Conservation (phyloP, 2,329 filamentous ascomycete species). For the Paraphoma chrysanthemicola region DNA sequence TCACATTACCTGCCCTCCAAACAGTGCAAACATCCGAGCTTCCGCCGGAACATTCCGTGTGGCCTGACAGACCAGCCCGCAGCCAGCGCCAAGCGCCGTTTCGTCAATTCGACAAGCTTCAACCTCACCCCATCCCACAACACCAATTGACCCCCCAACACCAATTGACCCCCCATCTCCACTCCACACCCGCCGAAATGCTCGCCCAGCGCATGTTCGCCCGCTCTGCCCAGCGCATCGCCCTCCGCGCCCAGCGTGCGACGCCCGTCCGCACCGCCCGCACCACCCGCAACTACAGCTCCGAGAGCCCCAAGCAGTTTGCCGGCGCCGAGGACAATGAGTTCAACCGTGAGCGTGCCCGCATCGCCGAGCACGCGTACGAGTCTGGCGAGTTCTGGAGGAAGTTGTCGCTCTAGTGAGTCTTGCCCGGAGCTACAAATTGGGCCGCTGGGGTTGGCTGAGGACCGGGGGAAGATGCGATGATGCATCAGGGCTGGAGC, state of each 20-base stretch:
- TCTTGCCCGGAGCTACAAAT: conserved; percentile 22
- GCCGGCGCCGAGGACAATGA: conserved; percentile 77
- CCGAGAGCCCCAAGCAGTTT: conserved; percentile 64
- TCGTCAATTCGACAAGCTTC: conserved; percentile 30
- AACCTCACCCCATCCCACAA: conserved; percentile 28
- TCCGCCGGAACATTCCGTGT: conserved; percentile 18
- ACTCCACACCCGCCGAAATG: conserved; percentile 40
- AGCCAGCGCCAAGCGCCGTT: conserved; percentile 14
- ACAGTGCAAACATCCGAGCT: conserved; percentile 29
- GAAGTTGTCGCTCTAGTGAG: conserved; percentile 96
- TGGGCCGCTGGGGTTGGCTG: neutral
- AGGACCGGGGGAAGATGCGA: neutral
- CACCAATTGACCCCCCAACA: conserved; percentile 35
- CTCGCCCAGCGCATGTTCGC: conserved; percentile 40
- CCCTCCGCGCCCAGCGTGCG: conserved; percentile 57
- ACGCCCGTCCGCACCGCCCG: conserved; percentile 66
- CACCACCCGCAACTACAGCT: conserved; percentile 69
- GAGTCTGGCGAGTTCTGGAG: conserved; percentile 89
- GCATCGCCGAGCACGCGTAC: conserved; percentile 88
- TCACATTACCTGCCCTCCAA: conserved; percentile 25
- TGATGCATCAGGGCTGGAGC: neutral
- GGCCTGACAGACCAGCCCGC: conserved; percentile 14
- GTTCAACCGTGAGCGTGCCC: conserved; percentile 90
- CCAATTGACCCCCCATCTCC: conserved; percentile 40
- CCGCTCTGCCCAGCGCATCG: conserved; percentile 63